These are phyloP conservation scores for Nymphaea colorata DNA, from an alignment of 164 flowering plant genomes.

Conservation along the genomic window DNA sequence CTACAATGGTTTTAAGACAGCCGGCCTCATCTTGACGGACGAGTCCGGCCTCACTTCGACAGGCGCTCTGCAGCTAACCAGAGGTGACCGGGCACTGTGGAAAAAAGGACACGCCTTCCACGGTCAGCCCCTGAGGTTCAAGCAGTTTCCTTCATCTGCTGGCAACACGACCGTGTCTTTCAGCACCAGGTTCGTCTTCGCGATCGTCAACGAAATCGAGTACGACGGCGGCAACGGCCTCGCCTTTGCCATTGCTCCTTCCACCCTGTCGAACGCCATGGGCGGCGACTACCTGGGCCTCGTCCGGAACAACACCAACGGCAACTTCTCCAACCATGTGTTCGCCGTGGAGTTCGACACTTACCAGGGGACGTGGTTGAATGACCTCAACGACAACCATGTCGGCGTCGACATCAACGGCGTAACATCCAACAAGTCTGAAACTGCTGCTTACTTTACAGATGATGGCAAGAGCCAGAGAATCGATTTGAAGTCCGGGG, in stretches of 20 bases:
- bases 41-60: neutral
- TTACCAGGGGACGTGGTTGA: constrained; percentile 5
- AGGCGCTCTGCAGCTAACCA: neutral
- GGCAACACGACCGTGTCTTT: constrained; percentile 4
- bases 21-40: neutral
- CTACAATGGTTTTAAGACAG: neutral
- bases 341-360: constrained; percentile 16
- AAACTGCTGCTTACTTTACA: constrained; percentile 11
- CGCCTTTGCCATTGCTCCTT: constrained; percentile 9
- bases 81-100: neutral
- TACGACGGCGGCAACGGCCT: constrained; percentile 11
- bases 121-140: neutral
- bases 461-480: neutral
- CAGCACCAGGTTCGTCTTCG: constrained; percentile 13
- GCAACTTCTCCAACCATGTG: constrained; percentile 1
- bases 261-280: constrained; percentile 4
- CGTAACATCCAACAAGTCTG: constrained; percentile 37
- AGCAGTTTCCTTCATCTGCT: neutral
- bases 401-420: constrained; percentile 56
- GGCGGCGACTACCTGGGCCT: constrained; percentile 10
- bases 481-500: neutral
- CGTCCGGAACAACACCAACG: constrained; percentile 7
- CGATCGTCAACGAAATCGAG: constrained; percentile 6
- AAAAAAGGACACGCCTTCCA: neutral
- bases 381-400: constrained; percentile 58